Percentiles rank a stretch among this genome's conserved stretches.
Evolutionary conservation across 768 basidiomycete species (phyloP).

Genomic region (Phylloporus arenicola): DNA sequence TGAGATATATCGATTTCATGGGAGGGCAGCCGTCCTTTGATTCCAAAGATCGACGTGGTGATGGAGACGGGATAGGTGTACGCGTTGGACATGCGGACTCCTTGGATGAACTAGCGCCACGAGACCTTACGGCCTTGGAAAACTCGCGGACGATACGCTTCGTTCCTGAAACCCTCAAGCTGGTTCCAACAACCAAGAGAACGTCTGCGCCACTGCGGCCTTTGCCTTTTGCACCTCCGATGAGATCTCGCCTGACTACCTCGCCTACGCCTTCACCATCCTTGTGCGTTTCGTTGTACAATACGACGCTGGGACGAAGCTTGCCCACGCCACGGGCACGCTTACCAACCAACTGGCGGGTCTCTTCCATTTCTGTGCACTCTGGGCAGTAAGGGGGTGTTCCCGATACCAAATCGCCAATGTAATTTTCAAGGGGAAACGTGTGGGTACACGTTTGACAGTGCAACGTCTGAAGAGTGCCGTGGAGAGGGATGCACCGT

Average conservation of each 20-base stretch:
- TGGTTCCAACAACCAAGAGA: slow-evolving; percentile 86
- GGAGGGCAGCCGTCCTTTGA: slow-evolving; percentile 46
- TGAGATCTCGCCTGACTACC: slow-evolving; percentile 73
- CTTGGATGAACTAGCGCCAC: slow-evolving; percentile 35
- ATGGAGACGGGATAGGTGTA: slow-evolving; percentile 42
- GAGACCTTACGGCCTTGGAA: slow-evolving; percentile 65
- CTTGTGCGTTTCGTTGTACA: slow-evolving; percentile 87
- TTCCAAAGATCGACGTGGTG: slow-evolving; percentile 36
- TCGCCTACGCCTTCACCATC: slow-evolving; percentile 86
- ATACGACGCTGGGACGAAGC: slow-evolving; percentile 79
- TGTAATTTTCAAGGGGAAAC: slow-evolving; percentile 57
- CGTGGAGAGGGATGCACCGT: slow-evolving; percentile 86
- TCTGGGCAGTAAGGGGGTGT: slow-evolving; percentile 72
- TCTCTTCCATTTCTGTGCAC: slow-evolving; percentile 63
- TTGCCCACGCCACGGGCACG: slow-evolving; percentile 75
- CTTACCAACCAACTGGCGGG: slow-evolving; percentile 70
- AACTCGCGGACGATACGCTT: slow-evolving; percentile 89
- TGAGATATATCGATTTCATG: slow-evolving; percentile 73
- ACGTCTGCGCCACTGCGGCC: slow-evolving; percentile 74
- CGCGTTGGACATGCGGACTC: slow-evolving; percentile 23
- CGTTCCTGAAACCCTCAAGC: slow-evolving; percentile 83
- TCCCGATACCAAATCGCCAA: slow-evolving; percentile 56
- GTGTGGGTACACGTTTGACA: slow-evolving; percentile 78
- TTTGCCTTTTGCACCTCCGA: slow-evolving; percentile 63
- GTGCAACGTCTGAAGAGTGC: slow-evolving; percentile 71